phyloP scores from a whole-genome alignment of 768 basidiomycete species.

The Tubosaeta sp. region DNA sequence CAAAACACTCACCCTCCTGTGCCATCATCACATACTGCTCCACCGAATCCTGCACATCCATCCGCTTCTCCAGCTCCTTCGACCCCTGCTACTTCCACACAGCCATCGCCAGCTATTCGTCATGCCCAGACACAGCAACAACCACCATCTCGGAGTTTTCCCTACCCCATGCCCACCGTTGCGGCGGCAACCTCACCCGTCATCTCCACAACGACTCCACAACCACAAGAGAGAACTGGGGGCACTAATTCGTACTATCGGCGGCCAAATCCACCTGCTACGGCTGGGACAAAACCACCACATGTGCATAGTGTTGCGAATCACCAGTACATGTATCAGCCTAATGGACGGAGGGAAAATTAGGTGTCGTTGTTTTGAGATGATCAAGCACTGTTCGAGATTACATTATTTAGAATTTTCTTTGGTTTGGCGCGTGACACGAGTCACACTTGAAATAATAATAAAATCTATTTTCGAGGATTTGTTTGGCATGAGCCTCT shows the following conservation, averaged over 20 bases:
- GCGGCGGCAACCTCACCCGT: conserved; percentile 60
- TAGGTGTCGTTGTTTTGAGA: conserved; percentile 5
- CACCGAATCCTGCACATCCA: conserved; percentile 21
- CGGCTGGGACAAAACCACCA: conserved; percentile 23
- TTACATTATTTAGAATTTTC: conserved; percentile 14
- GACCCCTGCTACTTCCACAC: conserved; percentile 29
- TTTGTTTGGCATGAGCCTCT: conserved; percentile 27
- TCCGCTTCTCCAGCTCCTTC: conserved; percentile 34
- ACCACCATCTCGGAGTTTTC: conserved; percentile 33
- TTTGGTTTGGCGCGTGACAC: conserved; percentile 12
- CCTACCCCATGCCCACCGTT: conserved; percentile 74
- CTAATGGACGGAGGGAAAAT: conserved; percentile 36
- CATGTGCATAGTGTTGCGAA: conserved; percentile 24
- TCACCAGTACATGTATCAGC: conserved; percentile 46
- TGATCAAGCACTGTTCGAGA: conserved; percentile 1
- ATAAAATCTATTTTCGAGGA: background rate
- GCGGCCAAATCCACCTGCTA: conserved; percentile 32
- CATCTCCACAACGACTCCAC: conserved; percentile 37
- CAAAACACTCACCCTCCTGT: conserved; percentile 30
- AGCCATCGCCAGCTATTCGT: conserved; percentile 34
- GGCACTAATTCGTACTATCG: conserved; percentile 52
- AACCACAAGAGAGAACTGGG: conserved; percentile 27
- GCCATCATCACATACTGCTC: conserved; percentile 29
- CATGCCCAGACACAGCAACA: conserved; percentile 31
- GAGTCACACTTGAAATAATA: conserved; percentile 14